Evolutionary conservation across 2,329 filamentous ascomycete species (phyloP).

Genomic region (Pestalotiopsis sp.): DNA sequence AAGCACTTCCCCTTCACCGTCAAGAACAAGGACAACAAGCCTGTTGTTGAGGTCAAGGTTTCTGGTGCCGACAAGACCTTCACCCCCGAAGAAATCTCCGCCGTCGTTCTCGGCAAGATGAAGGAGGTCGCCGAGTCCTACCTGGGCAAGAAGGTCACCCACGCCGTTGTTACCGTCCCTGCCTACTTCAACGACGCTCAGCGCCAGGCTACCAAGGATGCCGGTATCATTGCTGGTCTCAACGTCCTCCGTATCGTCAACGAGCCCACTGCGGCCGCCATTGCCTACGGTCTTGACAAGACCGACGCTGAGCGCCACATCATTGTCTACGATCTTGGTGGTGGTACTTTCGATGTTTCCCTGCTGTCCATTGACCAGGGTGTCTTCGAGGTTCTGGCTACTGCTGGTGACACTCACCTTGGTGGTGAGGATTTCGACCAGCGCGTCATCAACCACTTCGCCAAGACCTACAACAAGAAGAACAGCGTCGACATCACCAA

Average conservation of each 20-base stretch:
- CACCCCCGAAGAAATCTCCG: slow-evolving; percentile 79
- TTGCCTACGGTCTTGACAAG: slow-evolving; percentile 93
- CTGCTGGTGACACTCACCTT: slow-evolving; percentile 94
- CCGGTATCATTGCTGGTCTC: slow-evolving; percentile 86
- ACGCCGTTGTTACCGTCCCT: slow-evolving; percentile 91
- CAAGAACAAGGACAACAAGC: slow-evolving; percentile 86
- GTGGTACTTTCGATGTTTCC: slow-evolving; percentile 93
- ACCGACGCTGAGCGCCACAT: slow-evolving; percentile 82
- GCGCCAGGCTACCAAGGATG: slow-evolving; percentile 95
- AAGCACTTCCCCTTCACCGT: slow-evolving; percentile 99
- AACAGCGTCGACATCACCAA: slow-evolving; percentile 89
- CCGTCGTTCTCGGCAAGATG: slow-evolving; percentile 85
- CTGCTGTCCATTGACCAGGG: slow-evolving; percentile 90
- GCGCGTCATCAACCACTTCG: slow-evolving; percentile 93
- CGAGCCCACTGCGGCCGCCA: slow-evolving; percentile 93
- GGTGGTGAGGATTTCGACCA: slow-evolving; percentile 99
- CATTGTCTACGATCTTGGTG: slow-evolving; percentile 91
- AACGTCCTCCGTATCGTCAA: slow-evolving; percentile 97
- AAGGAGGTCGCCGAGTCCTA: slow-evolving; percentile 81
- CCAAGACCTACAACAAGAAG: slow-evolving; percentile 99
- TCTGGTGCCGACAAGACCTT: slow-evolving; percentile 68
- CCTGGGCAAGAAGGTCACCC: slow-evolving; percentile 80
- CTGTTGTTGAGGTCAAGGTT: slow-evolving; percentile 76
- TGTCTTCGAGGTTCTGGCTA: slow-evolving; percentile 92
- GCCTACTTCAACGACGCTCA: slow-evolving; percentile 99